Evolutionary conservation across 2,329 filamentous ascomycete species (phyloP).

Genomic region (Pezicula carpinea): DNA sequence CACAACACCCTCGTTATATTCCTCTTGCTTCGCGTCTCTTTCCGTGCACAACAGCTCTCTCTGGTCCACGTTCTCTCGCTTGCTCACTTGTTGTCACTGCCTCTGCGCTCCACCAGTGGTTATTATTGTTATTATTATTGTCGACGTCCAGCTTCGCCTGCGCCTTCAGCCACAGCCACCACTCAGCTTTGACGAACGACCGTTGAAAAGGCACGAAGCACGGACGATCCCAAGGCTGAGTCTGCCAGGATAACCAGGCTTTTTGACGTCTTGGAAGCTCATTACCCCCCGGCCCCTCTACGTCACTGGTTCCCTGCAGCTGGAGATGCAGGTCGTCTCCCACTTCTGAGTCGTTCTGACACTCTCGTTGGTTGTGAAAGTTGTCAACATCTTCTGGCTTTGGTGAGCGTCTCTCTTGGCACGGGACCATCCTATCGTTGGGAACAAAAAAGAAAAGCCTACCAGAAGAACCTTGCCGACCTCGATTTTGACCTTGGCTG

Average conservation of each 20-base stretch:
- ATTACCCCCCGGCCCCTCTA: conserved; percentile 3
- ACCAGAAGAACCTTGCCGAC: not conserved
- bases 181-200: too few relatives aligned
- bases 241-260: conserved; percentile 1
- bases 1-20: too few relatives aligned
- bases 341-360: conserved; percentile 1
- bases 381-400: not conserved
- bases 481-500: not conserved
- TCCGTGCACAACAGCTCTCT: too few relatives aligned
- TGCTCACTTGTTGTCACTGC: too few relatives aligned
- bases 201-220: not conserved
- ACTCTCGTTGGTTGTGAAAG: not conserved
- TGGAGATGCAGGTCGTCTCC: conserved; percentile 16
- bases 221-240: not conserved
- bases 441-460: not conserved
- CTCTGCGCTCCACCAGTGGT: too few relatives aligned
- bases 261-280: conserved; percentile 3
- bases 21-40: too few relatives aligned
- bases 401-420: too few relatives aligned
- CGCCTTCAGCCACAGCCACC: too few relatives aligned
- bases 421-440: too few relatives aligned
- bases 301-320: conserved; percentile 12
- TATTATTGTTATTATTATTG: too few relatives aligned
- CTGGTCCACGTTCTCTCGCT: too few relatives aligned
- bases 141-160: too few relatives aligned